Evolutionary conservation across 441 rosid genomes (phyloP).

Genomic region (Arabidopsis lyrata): DNA sequence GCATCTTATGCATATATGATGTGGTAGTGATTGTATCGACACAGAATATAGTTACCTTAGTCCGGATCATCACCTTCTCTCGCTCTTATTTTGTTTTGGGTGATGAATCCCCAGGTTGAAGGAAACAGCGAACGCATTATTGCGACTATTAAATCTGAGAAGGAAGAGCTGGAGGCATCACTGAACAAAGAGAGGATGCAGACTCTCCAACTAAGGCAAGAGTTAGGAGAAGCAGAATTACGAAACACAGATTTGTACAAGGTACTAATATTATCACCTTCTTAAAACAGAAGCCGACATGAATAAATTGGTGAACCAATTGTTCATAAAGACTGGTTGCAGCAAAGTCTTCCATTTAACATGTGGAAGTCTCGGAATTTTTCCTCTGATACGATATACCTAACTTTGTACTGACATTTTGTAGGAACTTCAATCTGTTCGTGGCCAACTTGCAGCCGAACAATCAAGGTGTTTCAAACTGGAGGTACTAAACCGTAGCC

Average conservation of each 20-base stretch:
- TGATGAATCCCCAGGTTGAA: constrained; percentile 57
- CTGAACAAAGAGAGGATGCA: constrained; percentile 79
- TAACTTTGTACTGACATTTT: constrained; percentile 16
- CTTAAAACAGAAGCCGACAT: constrained; percentile 17
- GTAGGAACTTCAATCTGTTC: constrained; percentile 95
- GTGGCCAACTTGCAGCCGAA: constrained; percentile 93
- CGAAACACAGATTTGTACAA: constrained; percentile 80
- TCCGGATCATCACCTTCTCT: constrained; percentile 21
- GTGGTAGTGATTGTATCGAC: background rate
- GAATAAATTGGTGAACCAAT: constrained; percentile 24
- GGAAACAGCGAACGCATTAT: constrained; percentile 57
- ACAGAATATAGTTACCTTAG: constrained; percentile 13
- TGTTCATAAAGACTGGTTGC: constrained; percentile 24
- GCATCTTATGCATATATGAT: background rate
- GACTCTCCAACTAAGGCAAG: constrained; percentile 78
- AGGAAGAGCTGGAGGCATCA: constrained; percentile 79
- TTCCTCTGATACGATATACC: background rate
- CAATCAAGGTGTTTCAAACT: constrained; percentile 97
- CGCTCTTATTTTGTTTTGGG: background rate
- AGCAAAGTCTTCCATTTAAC: constrained; percentile 13
- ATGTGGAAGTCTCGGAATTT: background rate
- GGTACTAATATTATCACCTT: constrained; percentile 52
- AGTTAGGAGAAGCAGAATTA: constrained; percentile 77
- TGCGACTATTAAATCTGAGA: constrained; percentile 73
- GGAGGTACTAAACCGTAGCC: constrained; percentile 61